Base-by-base conservation (phyloP, 2,329 filamentous ascomycete species). In the Trichoderma pleuroti region DNA sequence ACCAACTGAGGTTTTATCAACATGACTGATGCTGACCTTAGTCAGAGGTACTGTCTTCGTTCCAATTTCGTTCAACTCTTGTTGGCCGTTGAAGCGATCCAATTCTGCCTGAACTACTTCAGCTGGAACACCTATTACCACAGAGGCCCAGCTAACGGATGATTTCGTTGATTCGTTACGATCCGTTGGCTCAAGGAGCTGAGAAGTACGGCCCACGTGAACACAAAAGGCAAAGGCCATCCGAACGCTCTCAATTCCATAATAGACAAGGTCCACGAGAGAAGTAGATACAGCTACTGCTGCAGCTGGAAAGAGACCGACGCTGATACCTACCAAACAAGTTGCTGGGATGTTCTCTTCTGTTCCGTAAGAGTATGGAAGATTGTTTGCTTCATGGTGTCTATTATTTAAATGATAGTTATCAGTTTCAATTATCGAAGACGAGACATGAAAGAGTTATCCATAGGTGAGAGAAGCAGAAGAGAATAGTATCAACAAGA, bases 161-260 rank as follows among this genome's bases (percentile, higher is more conserved):
- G 71, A 42, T 4, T 70, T 72, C 24, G 68, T 18, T 8, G 36
- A 2, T 21, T 80, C 77, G 2, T 77, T 79, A 18, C 81, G 69
- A 70, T 36, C 34, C 0, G 59, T 39, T 26, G 21, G 21, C 21
- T 86, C 77, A 5, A 87, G 72, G 28, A 81, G 80, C 42, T 80
- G 74, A 0, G 84, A 85, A 1, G 85, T 76, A 3, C 77, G 76
- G n/a, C 80, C 72, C 0, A 86, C 84, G 5, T 80, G 74, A 2
- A 85, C 74, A 1, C 84, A 84, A 4, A 86, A 76, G 1, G 84
- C 79, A 70, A 87, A 86, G 1, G 85, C 82, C 1, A 81, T 39
- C 0, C 83, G 78, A 2, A 85, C 74, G 1, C 77, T 80, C 64
- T 86, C 77, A 0, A 80, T 82, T 8, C 83, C 85, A n/a, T 76